Evolutionary conservation across 1,284 basidiomycete genomes (phyloP).

Genomic region (Trichosporon sp.): DNA sequence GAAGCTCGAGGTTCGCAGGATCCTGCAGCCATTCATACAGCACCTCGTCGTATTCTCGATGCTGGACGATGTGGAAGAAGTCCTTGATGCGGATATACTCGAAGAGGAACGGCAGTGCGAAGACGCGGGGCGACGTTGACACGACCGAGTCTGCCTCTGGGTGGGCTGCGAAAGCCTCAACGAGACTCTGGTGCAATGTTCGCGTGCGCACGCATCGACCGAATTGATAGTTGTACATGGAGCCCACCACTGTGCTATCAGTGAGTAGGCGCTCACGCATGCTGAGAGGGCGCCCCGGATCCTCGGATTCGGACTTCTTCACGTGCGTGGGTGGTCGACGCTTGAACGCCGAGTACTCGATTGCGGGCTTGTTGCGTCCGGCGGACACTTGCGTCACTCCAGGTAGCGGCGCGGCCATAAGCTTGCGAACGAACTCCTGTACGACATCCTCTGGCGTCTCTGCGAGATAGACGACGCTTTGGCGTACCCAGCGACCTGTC

Average conservation of each 20-base stretch:
- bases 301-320: background rate
- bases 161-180: constrained; percentile 18
- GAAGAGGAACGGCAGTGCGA: constrained; percentile 33
- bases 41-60: constrained; percentile 27
- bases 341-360: constrained; percentile 19
- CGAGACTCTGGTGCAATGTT: constrained; percentile 28
- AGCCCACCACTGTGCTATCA: constrained; percentile 26
- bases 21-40: constrained; percentile 29
- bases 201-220: constrained; percentile 28
- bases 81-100: constrained; percentile 33
- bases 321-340: background rate
- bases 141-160: constrained; percentile 18
- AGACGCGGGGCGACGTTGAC: constrained; percentile 26
- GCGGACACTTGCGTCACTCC: background rate
- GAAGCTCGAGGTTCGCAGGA: constrained; percentile 23
- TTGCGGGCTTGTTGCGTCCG: constrained; percentile 4
- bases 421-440: constrained; percentile 26
- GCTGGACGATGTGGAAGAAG: constrained; percentile 27
- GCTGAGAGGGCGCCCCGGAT: constrained; percentile 2
- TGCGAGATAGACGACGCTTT: constrained; percentile 21
- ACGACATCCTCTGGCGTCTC: constrained; percentile 21
- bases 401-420: constrained; percentile 6
- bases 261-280: constrained; percentile 19
- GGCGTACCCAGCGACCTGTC: constrained; percentile 32
- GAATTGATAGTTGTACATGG: constrained; percentile 31